Conservation (phyloP, 2,329 filamentous ascomycete species). For the Botryotinia narcissicola region DNA sequence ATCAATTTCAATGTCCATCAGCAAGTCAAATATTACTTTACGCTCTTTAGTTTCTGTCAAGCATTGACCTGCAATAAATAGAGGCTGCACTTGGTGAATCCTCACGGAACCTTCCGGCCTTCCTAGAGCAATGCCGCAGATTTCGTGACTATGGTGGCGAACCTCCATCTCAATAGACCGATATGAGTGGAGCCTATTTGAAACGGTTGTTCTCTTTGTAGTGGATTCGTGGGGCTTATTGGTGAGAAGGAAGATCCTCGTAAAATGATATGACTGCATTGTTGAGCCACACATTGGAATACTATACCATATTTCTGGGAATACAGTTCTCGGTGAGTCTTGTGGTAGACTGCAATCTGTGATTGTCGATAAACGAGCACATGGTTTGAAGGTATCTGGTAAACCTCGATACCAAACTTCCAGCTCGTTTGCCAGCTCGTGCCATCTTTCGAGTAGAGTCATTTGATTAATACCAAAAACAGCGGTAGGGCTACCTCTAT, state of each 20-base stretch:
- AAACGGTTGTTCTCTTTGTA: constrained; percentile 50
- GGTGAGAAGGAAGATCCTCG: constrained; percentile 57
- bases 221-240: constrained; percentile 58
- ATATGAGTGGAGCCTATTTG: constrained; percentile 54
- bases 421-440: constrained; percentile 54
- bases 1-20: constrained; percentile 60
- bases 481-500: constrained; percentile 41
- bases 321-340: constrained; percentile 41
- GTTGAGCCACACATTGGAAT: constrained; percentile 62
- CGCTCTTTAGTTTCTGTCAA: constrained; percentile 54
- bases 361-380: constrained; percentile 47
- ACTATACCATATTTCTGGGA: constrained; percentile 60
- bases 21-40: constrained; percentile 51
- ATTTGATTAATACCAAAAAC: constrained; percentile 48
- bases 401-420: constrained; percentile 58
- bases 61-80: constrained; percentile 63
- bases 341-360: constrained; percentile 27
- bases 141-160: constrained; percentile 57
- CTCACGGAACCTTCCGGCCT: constrained; percentile 55
- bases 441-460: constrained; percentile 51
- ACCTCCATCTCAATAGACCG: constrained; percentile 55
- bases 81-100: constrained; percentile 56
- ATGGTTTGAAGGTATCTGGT: constrained; percentile 58
- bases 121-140: constrained; percentile 58
- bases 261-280: constrained; percentile 66